Evolutionary conservation across 352 stramenopile genomes (phyloP).

Genomic region (Globisporangium takayamanum): DNA sequence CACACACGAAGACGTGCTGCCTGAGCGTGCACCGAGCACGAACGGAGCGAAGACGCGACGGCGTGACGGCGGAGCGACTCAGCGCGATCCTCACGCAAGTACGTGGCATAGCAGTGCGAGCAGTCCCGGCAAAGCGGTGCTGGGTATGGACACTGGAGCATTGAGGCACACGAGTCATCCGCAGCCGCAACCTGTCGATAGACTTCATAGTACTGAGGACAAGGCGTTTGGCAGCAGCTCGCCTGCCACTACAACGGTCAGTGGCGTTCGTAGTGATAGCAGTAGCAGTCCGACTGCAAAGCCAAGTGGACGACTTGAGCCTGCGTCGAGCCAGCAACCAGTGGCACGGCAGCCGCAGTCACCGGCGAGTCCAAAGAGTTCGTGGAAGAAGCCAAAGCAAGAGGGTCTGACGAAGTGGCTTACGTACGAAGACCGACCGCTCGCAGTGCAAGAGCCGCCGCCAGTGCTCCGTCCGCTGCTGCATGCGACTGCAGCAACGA

Average conservation of each 20-base stretch:
- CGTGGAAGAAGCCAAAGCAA: slow-evolving; percentile 1
- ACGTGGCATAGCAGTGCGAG: neutral
- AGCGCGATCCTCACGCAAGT: neutral
- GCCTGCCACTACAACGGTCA: no score
- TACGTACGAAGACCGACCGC: slow-evolving; percentile 4
- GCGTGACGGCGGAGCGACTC: neutral
- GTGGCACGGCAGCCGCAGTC: neutral
- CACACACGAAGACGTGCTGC: slow-evolving; percentile 48
- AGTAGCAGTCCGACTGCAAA: no score
- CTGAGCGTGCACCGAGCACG: slow-evolving; percentile 15
- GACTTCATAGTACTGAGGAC: no score
- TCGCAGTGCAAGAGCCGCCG: slow-evolving; percentile 1
- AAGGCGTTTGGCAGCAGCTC: no score
- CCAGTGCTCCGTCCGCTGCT: slow-evolving; percentile 4
- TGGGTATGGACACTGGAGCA: no score
- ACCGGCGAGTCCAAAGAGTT: neutral
- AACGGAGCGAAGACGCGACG: neutral
- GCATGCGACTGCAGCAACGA: neutral
- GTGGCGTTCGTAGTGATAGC: no score
- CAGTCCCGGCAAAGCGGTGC: no score
- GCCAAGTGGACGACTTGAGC: neutral
- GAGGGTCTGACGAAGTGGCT: slow-evolving; percentile 8
- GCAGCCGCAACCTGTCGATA: no score
- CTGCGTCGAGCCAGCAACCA: neutral
- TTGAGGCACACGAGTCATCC: no score